Conservation (phyloP, 768 basidiomycete genomes). For the Mycena kentingensis region DNA sequence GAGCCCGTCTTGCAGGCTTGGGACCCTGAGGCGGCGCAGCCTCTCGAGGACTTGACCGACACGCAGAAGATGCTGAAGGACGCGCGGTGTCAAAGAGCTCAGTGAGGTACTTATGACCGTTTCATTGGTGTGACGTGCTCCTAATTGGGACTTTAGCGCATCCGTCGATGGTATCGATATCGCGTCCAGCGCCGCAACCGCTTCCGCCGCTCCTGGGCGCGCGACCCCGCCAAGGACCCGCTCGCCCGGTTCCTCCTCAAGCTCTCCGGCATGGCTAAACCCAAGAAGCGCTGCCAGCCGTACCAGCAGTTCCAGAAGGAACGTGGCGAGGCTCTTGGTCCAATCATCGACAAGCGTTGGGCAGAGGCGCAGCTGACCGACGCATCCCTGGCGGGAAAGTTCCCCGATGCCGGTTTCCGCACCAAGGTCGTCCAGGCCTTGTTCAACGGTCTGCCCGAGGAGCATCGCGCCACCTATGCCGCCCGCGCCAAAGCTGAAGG, state of each 20-base stretch:
- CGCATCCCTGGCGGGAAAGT: neutral
- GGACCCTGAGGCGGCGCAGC: neutral
- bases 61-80: neutral
- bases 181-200: neutral
- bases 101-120: neutral
- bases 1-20: neutral
- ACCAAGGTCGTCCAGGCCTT: neutral
- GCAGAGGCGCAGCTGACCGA: neutral
- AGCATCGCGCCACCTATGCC: neutral
- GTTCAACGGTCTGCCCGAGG: neutral
- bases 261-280: neutral
- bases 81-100: too few relatives aligned
- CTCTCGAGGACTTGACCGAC: neutral
- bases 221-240: conserved; percentile 9
- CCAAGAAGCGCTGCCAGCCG: conserved; percentile 7
- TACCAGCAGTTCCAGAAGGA: conserved; percentile 14
- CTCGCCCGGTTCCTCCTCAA: neutral
- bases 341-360: conserved; percentile 2
- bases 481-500: neutral
- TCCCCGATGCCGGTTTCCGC: conserved; percentile 4
- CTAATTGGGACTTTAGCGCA: conserved; percentile 1
- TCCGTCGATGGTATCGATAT: conserved; percentile 4
- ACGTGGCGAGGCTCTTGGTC: neutral
- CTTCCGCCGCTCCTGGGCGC: neutral
- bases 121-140: neutral